These are phyloP conservation scores for Metschnikowia proteae DNA, from an alignment of 805 yeast genomes.

Conservation along the genomic window DNA sequence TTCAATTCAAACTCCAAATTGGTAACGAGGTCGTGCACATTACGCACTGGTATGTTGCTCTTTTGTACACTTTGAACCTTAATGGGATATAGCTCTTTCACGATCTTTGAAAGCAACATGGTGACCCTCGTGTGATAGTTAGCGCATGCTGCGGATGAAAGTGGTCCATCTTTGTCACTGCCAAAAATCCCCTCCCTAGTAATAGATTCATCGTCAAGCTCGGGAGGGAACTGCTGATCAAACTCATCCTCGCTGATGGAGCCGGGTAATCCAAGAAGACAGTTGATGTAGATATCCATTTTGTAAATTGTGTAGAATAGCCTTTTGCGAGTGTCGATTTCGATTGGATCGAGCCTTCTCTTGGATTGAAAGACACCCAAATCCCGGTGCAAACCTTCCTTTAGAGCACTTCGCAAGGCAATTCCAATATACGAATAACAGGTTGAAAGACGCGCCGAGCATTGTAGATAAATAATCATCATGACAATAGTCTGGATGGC, in stretches of 20 bases:
- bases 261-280: slow-evolving; percentile 81
- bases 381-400: slow-evolving; percentile 80
- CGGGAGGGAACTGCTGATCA: slow-evolving; percentile 83
- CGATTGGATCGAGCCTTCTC: slow-evolving; percentile 65
- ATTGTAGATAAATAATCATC: slow-evolving; percentile 81
- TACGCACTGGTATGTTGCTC: slow-evolving; percentile 19
- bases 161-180: slow-evolving; percentile 46
- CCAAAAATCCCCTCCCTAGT: slow-evolving; percentile 57
- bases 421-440: slow-evolving; percentile 89
- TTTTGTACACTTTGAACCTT: slow-evolving; percentile 34
- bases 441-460: slow-evolving; percentile 81
- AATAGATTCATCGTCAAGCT: slow-evolving; percentile 82
- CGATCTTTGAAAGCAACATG: slow-evolving; percentile 65
- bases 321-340: slow-evolving; percentile 77
- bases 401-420: slow-evolving; percentile 74
- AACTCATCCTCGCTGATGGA: slow-evolving; percentile 73
- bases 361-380: slow-evolving; percentile 47
- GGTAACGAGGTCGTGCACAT: slow-evolving; percentile 46
- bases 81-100: slow-evolving; percentile 71
- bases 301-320: slow-evolving; percentile 87
- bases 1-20: slow-evolving; percentile 66
- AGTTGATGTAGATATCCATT: slow-evolving; percentile 85
- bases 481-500: slow-evolving; percentile 84
- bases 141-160: slow-evolving; percentile 75
- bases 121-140: slow-evolving; percentile 79